Base-by-base conservation (phyloP, 768 basidiomycete genomes). In the Hygrocybe punicea region DNA sequence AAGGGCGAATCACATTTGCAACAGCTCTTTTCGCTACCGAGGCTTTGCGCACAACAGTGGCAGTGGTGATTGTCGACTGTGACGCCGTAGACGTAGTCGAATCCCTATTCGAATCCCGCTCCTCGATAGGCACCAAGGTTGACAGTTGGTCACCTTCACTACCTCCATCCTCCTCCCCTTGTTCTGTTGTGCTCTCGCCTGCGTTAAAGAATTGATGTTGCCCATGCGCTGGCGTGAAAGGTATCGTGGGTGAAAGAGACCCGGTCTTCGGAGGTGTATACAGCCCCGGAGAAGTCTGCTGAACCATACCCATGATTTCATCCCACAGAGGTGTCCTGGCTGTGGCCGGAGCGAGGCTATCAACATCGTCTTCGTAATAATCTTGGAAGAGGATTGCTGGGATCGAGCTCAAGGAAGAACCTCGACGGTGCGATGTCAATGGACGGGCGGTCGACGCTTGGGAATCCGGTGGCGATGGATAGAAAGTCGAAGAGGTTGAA, bases 1-100 rank as follows among this genome's bases (percentile, higher is more conserved):
- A 51, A 11, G 35, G 39, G 14, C 37, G 44, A 23, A 84, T 66
- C 16, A 84, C 75, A 44, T 79, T 81, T n/a, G 84, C 83, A 9
- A 79, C 74, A 11, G 81, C 76, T 51, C 79, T 72, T 55, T 80
- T 72, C 23, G 77, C 81, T 10, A 84, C 69, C 19, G 74, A 78
- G 8, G 76, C 80, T 52, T 72, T 73, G 49, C 78, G 69, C 6
- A 81, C 78, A 50, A 81, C 74, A 8, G 72, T 74, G 13, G 74
- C 65, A 16, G 70, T 77, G 2, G 81, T 83, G 16, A 72, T 67
- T 11, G 67, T 73, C 6, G 76, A 76, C 53, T 80, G 60, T 13
- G 78, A 80, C 34, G 78, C 77, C 9, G 76, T 70, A 21, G 78
- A 78, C 10, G 76, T 69, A 57, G 69, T 77, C 11, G 81, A 81